These are phyloP conservation scores for Coemansia furcata DNA, from an alignment of 192 early-diverging fungal genomes.

Conservation along the genomic window DNA sequence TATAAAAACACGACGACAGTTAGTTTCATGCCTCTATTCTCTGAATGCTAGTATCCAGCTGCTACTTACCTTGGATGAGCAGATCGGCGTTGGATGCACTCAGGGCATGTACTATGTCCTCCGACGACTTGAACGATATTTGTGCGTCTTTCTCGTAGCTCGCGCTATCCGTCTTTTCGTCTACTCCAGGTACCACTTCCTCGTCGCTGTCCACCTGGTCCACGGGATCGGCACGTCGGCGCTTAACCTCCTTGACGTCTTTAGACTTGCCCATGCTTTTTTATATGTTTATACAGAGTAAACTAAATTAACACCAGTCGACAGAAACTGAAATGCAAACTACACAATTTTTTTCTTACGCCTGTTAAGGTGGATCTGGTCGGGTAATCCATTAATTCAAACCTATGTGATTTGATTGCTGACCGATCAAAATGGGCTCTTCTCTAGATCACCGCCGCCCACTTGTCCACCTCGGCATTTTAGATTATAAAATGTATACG, in stretches of 20 bases:
- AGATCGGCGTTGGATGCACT: constrained; percentile 35
- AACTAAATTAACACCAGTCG: not conserved
- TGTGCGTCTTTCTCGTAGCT: constrained; percentile 23
- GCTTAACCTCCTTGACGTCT: constrained; percentile 12
- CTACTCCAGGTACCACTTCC: not conserved
- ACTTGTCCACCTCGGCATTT: too few relatives aligned
- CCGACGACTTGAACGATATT: constrained; percentile 32
- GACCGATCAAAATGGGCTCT: not conserved
- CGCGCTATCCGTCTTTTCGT: not conserved
- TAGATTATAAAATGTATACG: not conserved
- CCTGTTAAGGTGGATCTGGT: not conserved
- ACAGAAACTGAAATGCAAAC: too few relatives aligned
- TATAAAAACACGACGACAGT: constrained; percentile 2
- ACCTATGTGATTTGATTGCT: not conserved
- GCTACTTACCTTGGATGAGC: constrained; percentile 46
- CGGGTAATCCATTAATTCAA: not conserved
- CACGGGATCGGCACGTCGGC: not conserved
- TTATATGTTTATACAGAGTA: not conserved
- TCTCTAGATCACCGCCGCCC: not conserved
- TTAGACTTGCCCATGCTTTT: constrained; percentile 5
- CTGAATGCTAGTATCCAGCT: not conserved
- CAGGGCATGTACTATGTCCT: constrained; percentile 33
- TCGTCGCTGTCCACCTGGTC: not conserved
- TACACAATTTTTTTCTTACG: not conserved
- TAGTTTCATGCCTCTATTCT: not conserved